Evolutionary conservation across 2,329 filamentous ascomycete genomes (phyloP).

Genomic region (Fusarium sp.): DNA sequence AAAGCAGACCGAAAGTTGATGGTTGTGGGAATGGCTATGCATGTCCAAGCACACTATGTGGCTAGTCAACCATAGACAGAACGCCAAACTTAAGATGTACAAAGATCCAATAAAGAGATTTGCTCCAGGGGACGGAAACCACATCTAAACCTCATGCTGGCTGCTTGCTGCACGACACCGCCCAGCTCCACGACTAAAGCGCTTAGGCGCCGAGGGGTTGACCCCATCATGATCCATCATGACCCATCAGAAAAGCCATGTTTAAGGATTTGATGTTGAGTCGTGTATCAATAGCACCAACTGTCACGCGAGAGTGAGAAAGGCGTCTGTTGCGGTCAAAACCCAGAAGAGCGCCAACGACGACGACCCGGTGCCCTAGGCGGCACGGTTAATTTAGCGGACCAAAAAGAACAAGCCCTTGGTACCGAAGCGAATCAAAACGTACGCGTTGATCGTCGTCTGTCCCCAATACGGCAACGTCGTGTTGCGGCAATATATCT

Average conservation of each 20-base stretch:
- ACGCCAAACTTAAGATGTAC: background rate
- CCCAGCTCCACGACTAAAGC: slow-evolving; percentile 24
- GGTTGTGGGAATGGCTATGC: background rate
- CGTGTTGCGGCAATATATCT: slow-evolving; percentile 1
- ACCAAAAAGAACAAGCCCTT: slow-evolving; percentile 12
- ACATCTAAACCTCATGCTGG: slow-evolving; percentile 16
- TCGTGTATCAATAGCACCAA: slow-evolving; percentile 12
- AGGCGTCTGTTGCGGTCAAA: slow-evolving; percentile 41
- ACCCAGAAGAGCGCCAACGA: slow-evolving; percentile 21
- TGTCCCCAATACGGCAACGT: slow-evolving; percentile 4
- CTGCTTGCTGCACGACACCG: slow-evolving; percentile 37
- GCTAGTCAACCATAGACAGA: background rate
- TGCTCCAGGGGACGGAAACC: slow-evolving; percentile 7
- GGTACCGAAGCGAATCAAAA: slow-evolving; percentile 17
- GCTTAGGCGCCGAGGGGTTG: slow-evolving; percentile 25
- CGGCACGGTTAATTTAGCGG: slow-evolving; percentile 13
- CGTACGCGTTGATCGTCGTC: slow-evolving; percentile 2
- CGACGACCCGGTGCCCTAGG: slow-evolving; percentile 24
- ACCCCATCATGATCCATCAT: slow-evolving; percentile 26
- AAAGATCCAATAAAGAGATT: slow-evolving; percentile 12
- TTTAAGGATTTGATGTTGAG: slow-evolving; percentile 8
- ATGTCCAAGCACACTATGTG: background rate
- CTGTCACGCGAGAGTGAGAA: slow-evolving; percentile 37
- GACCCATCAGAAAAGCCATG: slow-evolving; percentile 21
- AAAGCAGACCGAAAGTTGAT: slow-evolving; percentile 1